Base-by-base conservation (phyloP, 2,329 filamentous ascomycete genomes). In the Teratosphaeria viscida region DNA sequence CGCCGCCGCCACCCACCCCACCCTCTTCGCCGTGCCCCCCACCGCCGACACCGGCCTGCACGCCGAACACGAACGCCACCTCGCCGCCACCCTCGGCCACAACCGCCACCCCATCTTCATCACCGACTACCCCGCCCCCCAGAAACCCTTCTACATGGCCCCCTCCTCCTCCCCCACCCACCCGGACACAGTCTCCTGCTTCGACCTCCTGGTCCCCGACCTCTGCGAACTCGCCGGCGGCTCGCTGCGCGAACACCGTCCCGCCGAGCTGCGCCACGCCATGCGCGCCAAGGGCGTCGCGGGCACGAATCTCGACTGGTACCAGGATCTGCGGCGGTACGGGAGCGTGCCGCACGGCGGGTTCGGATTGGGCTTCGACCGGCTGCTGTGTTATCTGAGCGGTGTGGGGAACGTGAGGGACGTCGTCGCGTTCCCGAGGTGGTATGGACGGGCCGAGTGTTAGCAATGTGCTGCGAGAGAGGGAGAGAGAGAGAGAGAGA, bases 141-240 rank as follows among this genome's bases (percentile, higher is more conserved):
- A 94, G 72, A 99, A 99, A 76, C 90, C 92, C 11, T 99, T 97
- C 75, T 99, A 92, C 74, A 92, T 91, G 88, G 74, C 83, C 2
- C 83, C 84, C 16, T 83, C 82, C 1, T 60, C 67, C 23, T 49
- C 60, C 3, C 59, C 62, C 12, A 60, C 35, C 47, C 62, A 62
- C 14, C 62, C 58, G 7, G 57, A 59, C 5, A 95, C 90, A 4
- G 90, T 90, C 12, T 89, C 91, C 61, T 95, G 90, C 75, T 96
- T 96, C 71, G 92, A 96, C 73, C 82, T 96, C 55, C 79, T 96
- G 16, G 85, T 96, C 16, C 90, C 90, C 16, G 88, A 91, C 61
- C 81, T 92, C 60, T 91, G 89, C 71, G 92, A 96, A 75, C 82
- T 96, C 55, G 89, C 88, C 1, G 92, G 92, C 29, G 92, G 92